These are phyloP conservation scores for Triangularia verruculosa DNA, from an alignment of 2,329 filamentous ascomycete species.

Conservation along the genomic window DNA sequence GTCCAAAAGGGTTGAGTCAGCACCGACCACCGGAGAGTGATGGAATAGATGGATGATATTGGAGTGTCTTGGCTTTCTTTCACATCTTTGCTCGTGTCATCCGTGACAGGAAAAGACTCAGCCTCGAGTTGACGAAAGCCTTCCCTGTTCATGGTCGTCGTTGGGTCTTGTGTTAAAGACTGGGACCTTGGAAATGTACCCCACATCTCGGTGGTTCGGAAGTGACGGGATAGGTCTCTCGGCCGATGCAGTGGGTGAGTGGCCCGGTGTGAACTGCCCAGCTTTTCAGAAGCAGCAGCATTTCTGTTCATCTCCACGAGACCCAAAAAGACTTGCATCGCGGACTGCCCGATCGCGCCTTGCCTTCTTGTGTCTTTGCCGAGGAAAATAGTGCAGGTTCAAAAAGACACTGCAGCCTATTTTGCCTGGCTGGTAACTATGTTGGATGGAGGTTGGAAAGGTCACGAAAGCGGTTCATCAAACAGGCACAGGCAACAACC, in stretches of 20 bases:
- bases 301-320: too few species aligned
- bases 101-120: too few species aligned
- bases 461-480: not conserved
- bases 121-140: too few species aligned
- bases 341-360: not conserved
- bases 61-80: not conserved
- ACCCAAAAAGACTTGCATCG: not conserved
- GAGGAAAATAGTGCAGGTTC: not conserved
- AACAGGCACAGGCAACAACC: not conserved
- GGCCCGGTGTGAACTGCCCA: not conserved
- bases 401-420: not conserved
- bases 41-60: not conserved
- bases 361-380: not conserved
- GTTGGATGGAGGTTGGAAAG: not conserved
- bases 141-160: not conserved
- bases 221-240: not conserved
- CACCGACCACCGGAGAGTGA: slow-evolving; percentile 4
- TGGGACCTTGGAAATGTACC: not conserved
- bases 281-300: not conserved
- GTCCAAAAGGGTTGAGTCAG: slow-evolving; percentile 7
- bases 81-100: too few species aligned
- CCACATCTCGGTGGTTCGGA: not conserved
- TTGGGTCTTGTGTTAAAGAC: not conserved
- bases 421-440: not conserved
- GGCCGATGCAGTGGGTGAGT: not conserved